These are phyloP conservation scores for Epichloe scottii DNA, from an alignment of 2,329 filamentous ascomycete species.

Conservation along the genomic window DNA sequence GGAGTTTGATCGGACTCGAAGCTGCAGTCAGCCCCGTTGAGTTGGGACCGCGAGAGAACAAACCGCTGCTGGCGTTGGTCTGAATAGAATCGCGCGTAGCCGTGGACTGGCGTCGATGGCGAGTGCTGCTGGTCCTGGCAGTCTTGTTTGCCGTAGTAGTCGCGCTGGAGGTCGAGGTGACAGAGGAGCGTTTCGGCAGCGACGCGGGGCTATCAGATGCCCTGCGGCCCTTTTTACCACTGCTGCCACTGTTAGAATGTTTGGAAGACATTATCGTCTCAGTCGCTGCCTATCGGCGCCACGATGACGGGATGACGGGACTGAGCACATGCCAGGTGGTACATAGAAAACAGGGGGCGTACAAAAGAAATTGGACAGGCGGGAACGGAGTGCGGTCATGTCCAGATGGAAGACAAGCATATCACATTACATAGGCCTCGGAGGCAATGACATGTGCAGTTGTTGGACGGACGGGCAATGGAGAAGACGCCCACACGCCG, in stretches of 20 bases:
- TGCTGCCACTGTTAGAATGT: slow-evolving; percentile 13
- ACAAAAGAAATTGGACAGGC: neutral
- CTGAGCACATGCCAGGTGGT: slow-evolving; percentile 12
- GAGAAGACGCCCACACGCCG: neutral
- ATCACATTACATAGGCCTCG: neutral
- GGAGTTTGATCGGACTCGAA: slow-evolving; percentile 6
- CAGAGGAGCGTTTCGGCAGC: slow-evolving; percentile 6
- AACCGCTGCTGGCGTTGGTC: slow-evolving; percentile 11
- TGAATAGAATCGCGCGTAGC: slow-evolving; percentile 14
- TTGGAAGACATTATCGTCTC: slow-evolving; percentile 11
- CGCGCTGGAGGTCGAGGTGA: neutral
- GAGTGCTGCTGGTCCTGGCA: slow-evolving; percentile 1
- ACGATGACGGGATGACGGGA: slow-evolving; percentile 10
- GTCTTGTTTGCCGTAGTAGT: slow-evolving; percentile 1
- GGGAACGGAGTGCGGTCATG: neutral
- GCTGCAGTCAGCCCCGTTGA: slow-evolving; percentile 5
- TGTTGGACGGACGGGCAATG: no score
- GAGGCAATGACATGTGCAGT: neutral
- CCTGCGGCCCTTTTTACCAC: slow-evolving; percentile 13
- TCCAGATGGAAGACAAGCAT: neutral
- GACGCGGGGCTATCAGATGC: slow-evolving; percentile 10
- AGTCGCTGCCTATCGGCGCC: slow-evolving; percentile 18
- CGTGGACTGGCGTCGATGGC: slow-evolving; percentile 9
- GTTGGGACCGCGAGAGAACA: slow-evolving; percentile 6
- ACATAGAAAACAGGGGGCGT: neutral